These are phyloP conservation scores for Yarrowia sp. DNA, from an alignment of 805 yeast genomes.

Conservation along the genomic window DNA sequence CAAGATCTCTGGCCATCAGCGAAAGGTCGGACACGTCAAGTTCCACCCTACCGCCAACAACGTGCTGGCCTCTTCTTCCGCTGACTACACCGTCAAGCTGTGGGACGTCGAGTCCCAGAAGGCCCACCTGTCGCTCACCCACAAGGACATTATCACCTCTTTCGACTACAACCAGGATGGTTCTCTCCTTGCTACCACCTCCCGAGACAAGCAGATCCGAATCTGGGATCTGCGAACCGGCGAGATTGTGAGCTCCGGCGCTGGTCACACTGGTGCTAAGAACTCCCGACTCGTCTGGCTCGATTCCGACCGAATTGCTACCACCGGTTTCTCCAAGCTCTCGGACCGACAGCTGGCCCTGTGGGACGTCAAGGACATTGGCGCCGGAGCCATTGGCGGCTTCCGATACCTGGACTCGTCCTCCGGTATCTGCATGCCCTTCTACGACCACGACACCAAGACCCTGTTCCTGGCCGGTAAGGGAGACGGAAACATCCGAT, in stretches of 20 bases:
- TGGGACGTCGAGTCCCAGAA: constrained; percentile 85
- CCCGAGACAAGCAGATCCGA: constrained; percentile 85
- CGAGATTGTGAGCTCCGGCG: constrained; percentile 72
- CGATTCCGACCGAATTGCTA: constrained; percentile 73
- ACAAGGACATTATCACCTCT: constrained; percentile 88
- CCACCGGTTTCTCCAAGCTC: constrained; percentile 90
- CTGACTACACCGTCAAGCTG: constrained; percentile 85
- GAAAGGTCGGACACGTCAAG: constrained; percentile 89
- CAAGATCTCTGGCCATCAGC: constrained; percentile 75
- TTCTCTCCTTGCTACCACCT: constrained; percentile 76
- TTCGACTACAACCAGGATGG: constrained; percentile 92
- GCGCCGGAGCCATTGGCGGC: constrained; percentile 84
- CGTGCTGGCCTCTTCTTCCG: constrained; percentile 84
- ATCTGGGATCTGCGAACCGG: constrained; percentile 88
- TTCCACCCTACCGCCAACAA: constrained; percentile 87
- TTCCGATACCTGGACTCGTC: constrained; percentile 83
- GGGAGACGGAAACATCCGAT: constrained; percentile 96
- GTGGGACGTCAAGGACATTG: constrained; percentile 80
- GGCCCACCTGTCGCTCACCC: constrained; percentile 69
- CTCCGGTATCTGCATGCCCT: constrained; percentile 91
- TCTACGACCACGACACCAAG: constrained; percentile 76
- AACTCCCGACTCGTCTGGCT: constrained; percentile 86
- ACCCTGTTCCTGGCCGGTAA: constrained; percentile 90
- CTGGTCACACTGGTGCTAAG: constrained; percentile 92
- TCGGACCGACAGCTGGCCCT: constrained; percentile 94